Percentiles rank a stretch among this genome's conserved stretches.
Conservation (phyloP, 179 eudicot species). For the Gypsophila paniculata region DNA sequence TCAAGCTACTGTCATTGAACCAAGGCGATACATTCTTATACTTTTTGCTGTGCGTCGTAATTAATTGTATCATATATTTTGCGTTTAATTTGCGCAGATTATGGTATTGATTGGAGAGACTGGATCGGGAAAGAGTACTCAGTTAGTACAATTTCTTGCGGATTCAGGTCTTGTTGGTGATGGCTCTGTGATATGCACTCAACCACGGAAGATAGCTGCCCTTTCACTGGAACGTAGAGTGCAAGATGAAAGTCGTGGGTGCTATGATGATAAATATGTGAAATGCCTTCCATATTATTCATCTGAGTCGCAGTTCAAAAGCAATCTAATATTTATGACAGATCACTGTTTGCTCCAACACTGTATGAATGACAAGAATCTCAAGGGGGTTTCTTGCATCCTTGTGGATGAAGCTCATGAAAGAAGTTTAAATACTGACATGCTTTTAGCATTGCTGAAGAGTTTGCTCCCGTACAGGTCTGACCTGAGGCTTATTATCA, state of each 20-base stretch:
- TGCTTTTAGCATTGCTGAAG: slow-evolving; percentile 73
- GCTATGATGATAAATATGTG: slow-evolving; percentile 45
- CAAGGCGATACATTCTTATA: background rate
- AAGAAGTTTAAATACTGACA: slow-evolving; percentile 88
- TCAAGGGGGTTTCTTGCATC: slow-evolving; percentile 69
- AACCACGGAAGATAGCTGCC: slow-evolving; percentile 94
- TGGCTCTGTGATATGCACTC: slow-evolving; percentile 74
- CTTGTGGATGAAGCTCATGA: slow-evolving; percentile 97
- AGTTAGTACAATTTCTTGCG: slow-evolving; percentile 81
- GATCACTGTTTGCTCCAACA: slow-evolving; percentile 91
- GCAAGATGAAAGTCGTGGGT: slow-evolving; percentile 62
- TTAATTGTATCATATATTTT: background rate
- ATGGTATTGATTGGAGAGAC: slow-evolving; percentile 89
- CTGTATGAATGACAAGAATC: slow-evolving; percentile 59
- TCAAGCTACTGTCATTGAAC: background rate
- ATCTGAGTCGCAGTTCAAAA: slow-evolving; percentile 36
- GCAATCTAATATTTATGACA: slow-evolving; percentile 63
- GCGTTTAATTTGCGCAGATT: slow-evolving; percentile 39
- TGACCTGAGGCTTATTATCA: slow-evolving; percentile 78
- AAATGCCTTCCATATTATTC: slow-evolving; percentile 48
- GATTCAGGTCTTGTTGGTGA: slow-evolving; percentile 64
- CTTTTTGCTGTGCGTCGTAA: background rate
- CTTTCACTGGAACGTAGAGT: slow-evolving; percentile 69
- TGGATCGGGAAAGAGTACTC: slow-evolving; percentile 98
- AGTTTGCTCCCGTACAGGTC: slow-evolving; percentile 56